A percentile compares a stretch with the other conserved stretches of the same genome.
phyloP scores from a whole-genome alignment of 2,329 filamentous ascomycete genomes.

The Colletotrichum sp. region DNA sequence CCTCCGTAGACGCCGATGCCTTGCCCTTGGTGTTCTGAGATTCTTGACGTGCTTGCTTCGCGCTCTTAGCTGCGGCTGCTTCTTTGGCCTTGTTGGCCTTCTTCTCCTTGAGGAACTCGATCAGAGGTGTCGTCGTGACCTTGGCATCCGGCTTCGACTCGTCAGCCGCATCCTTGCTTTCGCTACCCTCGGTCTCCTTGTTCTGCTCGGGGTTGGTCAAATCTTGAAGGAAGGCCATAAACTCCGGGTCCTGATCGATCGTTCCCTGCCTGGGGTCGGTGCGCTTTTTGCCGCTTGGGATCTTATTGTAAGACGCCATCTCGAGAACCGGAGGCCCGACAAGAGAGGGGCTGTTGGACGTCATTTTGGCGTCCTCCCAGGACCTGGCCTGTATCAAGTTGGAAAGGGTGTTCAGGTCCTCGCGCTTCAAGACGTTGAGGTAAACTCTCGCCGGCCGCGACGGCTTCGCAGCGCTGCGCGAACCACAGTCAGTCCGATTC shows the following conservation, averaged over 20 bases:
- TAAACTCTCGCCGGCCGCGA: constrained; percentile 84
- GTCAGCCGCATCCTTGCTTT: constrained; percentile 48
- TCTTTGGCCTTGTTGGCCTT: constrained; percentile 78
- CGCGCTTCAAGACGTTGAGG: constrained; percentile 77
- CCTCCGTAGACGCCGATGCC: constrained; percentile 41
- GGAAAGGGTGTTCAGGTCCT: constrained; percentile 70
- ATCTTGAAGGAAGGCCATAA: constrained; percentile 89
- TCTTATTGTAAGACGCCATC: constrained; percentile 82
- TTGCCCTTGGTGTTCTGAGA: constrained; percentile 56
- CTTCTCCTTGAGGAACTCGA: constrained; percentile 90
- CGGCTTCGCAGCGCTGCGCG: constrained; percentile 76
- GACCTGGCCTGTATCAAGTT: constrained; percentile 70
- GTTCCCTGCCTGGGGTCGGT: constrained; percentile 88
- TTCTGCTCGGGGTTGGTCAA: constrained; percentile 72
- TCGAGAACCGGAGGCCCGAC: constrained; percentile 82
- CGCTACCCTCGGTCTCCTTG: constrained; percentile 51
- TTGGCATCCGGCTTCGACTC: constrained; percentile 61
- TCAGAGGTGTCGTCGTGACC: constrained; percentile 82
- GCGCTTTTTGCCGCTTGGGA: constrained; percentile 75
- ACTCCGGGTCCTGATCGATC: constrained; percentile 95
- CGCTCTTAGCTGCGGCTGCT: constrained; percentile 54
- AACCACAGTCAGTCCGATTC: constrained; percentile 1
- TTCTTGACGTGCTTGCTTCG: constrained; percentile 63
- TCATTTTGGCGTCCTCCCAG: constrained; percentile 85
- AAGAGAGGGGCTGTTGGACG: constrained; percentile 73